These are phyloP conservation scores for Halenospora varia DNA, from an alignment of 495 filamentous ascomycete genomes.

Conservation along the genomic window DNA sequence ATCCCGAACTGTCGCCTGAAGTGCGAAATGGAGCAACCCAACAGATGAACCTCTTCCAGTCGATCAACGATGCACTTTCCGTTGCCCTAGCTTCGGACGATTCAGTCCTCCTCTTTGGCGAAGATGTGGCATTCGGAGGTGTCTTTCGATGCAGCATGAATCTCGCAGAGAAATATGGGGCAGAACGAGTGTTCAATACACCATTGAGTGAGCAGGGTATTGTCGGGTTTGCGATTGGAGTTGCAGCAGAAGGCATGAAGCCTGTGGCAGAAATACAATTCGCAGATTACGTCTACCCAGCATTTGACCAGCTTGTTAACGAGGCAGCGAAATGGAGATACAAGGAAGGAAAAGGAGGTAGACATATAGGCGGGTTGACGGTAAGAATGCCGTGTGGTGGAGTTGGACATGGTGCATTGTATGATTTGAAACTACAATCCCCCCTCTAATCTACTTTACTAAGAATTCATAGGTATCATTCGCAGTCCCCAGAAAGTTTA, in stretches of 20 bases:
- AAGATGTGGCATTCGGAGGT: conserved; percentile 95
- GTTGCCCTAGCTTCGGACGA: conserved; percentile 81
- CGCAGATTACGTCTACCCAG: conserved; percentile 94
- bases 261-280: conserved; percentile 97
- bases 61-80: conserved; percentile 84
- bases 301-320: conserved; percentile 97
- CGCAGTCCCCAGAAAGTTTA: conserved; percentile 87
- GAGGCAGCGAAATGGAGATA: conserved; percentile 94
- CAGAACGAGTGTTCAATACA: conserved; percentile 93
- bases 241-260: conserved; percentile 86
- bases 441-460: no score
- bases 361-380: conserved; percentile 73
- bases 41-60: conserved; percentile 86
- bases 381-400: conserved; percentile 92
- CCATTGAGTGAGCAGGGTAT: conserved; percentile 94
- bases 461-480: conserved; percentile 63
- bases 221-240: conserved; percentile 87
- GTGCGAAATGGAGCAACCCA: conserved; percentile 68
- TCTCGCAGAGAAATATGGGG: conserved; percentile 79
- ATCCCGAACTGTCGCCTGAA: conserved; percentile 57
- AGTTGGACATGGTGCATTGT: conserved; percentile 94
- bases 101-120: conserved; percentile 85
- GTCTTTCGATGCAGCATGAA: conserved; percentile 96
- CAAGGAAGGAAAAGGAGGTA: conserved; percentile 68
- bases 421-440: conserved; percentile 30